Base-by-base conservation (phyloP, 139 green algal species). In the Trebouxia sp. region DNA sequence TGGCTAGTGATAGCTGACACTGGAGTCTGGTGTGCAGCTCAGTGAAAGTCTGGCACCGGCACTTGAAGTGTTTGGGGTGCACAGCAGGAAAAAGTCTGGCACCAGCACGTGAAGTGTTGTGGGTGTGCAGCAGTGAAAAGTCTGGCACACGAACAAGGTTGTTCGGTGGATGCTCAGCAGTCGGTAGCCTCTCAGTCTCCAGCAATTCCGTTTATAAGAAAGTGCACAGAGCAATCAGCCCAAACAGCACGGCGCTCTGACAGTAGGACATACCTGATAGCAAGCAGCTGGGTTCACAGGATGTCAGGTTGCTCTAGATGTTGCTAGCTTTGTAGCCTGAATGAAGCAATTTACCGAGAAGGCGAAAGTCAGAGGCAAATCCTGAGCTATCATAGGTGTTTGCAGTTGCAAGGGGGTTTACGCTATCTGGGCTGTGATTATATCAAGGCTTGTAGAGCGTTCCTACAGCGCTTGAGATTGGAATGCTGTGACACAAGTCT, bases 341-440 rank as follows among this genome's bases (percentile, higher is more conserved):
- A 45, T 72, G 62, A 72, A 45, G 62, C 42, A 35, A 72, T 45
- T 72, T 45, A 72, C 62, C 62, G 62, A 72, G 62, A 72, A 72
- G 62, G 62, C 62, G 62, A 72, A 72, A 72, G 62, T 72, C 62
- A 28, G 62, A 72, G 62, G 62, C 62, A 42, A n/a, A n/a, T n/a
- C n/a, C n/a, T 43, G 0, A 45, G 32, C 32, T 45, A 22, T 22
- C 20, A 42, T 42, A 15, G 12, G 37, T 35, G 62, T 42, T 43
- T 22, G 58, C 37, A 11, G 28, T 43, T 72, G 62, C 24, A 24
- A 43, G 7, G 62, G 20, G 26, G 32, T n/a, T n/a, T 5, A 72
- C 6, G 9, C 20, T 15, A 15, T 6, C 6, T 72, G 62, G 62
- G 62, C 62, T 72, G 28, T 72, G 62, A 72, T 72, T 72, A 72